Conservation (phyloP, 2,329 filamentous ascomycete species). For the Trichophaea hybrida region DNA sequence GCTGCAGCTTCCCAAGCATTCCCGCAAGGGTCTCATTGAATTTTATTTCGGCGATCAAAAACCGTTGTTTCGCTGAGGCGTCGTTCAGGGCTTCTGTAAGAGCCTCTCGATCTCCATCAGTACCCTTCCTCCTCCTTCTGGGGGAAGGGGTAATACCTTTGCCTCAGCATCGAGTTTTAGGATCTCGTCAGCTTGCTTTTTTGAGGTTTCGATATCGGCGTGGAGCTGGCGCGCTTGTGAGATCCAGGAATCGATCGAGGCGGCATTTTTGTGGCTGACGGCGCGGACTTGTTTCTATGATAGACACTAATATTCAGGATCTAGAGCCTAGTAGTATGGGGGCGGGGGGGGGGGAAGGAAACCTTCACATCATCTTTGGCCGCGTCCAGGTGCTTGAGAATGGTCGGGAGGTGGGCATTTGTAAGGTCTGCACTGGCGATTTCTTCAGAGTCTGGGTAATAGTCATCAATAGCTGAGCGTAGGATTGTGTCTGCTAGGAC, state of each 20-base stretch:
- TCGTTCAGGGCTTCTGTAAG: slow-evolving; percentile 21
- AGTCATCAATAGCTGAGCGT: slow-evolving; percentile 10
- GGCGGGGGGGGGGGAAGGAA: no score
- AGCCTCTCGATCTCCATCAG: slow-evolving; percentile 19
- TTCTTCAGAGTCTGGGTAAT: slow-evolving; percentile 21
- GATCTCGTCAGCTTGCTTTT: slow-evolving; percentile 17
- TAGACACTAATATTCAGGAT: neutral
- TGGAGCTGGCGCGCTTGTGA: slow-evolving; percentile 22
- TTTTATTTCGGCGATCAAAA: slow-evolving; percentile 22
- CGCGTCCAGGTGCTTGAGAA: slow-evolving; percentile 21
- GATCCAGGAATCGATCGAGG: slow-evolving; percentile 25
- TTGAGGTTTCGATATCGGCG: slow-evolving; percentile 18
- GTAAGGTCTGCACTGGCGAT: slow-evolving; percentile 19
- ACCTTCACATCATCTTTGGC: slow-evolving; percentile 22
- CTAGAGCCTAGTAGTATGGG: neutral
- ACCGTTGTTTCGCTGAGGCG: slow-evolving; percentile 18
- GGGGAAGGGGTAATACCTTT: slow-evolving; percentile 6
- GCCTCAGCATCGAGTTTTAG: slow-evolving; percentile 17
- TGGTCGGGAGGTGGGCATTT: slow-evolving; percentile 20
- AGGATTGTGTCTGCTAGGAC: slow-evolving; percentile 16
- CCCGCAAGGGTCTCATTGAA: slow-evolving; percentile 25
- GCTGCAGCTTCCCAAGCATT: slow-evolving; percentile 21
- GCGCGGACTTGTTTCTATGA: slow-evolving; percentile 25
- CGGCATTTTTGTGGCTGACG: slow-evolving; percentile 19
- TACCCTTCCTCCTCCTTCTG: neutral